Percentiles rank a stretch among this genome's conserved stretches.
Evolutionary conservation across 176 grass and related monocot genomes (phyloP).

Genomic region (Triticum monococcum): DNA sequence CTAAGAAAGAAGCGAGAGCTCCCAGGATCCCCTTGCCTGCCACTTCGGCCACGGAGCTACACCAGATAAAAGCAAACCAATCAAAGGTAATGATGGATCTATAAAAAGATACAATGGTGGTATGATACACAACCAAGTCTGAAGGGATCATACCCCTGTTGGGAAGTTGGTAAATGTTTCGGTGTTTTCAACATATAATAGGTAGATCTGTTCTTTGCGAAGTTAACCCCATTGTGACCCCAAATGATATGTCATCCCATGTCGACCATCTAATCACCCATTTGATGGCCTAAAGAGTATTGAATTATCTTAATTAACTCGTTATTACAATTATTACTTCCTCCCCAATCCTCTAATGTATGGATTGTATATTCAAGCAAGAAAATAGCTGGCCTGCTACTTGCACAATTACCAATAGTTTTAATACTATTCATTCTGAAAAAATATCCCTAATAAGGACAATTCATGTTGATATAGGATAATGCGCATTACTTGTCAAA

Average conservation of each 20-base stretch:
- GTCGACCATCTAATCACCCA: background rate
- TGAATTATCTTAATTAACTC: background rate
- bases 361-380: background rate
- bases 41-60: slow-evolving; percentile 96
- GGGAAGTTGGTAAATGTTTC: background rate
- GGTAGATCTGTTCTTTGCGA: background rate
- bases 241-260: background rate
- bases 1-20: slow-evolving; percentile 98
- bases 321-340: background rate
- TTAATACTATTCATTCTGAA: background rate
- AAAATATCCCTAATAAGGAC: slow-evolving; percentile 3
- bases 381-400: background rate
- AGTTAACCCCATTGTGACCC: background rate
- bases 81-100: background rate
- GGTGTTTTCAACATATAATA: background rate
- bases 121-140: slow-evolving; percentile 13
- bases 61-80: slow-evolving; percentile 38
- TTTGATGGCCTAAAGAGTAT: background rate
- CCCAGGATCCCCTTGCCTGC: slow-evolving; percentile 96
- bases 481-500: no score
- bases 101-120: background rate
- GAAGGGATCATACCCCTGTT: background rate
- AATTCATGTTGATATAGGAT: background rate
- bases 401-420: background rate
- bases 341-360: background rate